Conservation (phyloP, 2,329 filamentous ascomycete species). For the Talaromyces funiculosus region DNA sequence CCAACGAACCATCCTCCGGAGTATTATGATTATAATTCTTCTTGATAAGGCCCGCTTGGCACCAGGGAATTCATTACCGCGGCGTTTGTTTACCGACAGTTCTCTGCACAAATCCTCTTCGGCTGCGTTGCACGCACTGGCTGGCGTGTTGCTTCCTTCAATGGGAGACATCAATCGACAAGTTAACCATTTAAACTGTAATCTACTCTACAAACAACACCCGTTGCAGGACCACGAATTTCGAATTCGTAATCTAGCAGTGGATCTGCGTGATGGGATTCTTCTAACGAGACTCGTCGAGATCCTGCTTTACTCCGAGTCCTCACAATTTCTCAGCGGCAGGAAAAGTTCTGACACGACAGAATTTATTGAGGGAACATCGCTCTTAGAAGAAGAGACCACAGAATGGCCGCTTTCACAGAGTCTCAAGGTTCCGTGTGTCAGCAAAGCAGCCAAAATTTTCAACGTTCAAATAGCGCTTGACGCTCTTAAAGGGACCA, state of each 20-base stretch:
- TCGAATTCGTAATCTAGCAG: slow-evolving; percentile 54
- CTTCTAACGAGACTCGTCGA: slow-evolving; percentile 56
- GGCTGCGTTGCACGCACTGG: slow-evolving; percentile 48
- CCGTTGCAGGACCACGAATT: slow-evolving; percentile 56
- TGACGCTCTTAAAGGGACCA: slow-evolving; percentile 44
- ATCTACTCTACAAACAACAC: slow-evolving; percentile 50
- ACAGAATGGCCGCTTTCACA: slow-evolving; percentile 48
- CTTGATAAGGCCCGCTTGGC: slow-evolving; percentile 51
- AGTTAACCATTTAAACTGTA: slow-evolving; percentile 53
- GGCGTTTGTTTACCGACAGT: slow-evolving; percentile 47
- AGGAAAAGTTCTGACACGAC: slow-evolving; percentile 21
- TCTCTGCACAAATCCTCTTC: slow-evolving; percentile 54
- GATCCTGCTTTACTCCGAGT: slow-evolving; percentile 46
- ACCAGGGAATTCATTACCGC: slow-evolving; percentile 24
- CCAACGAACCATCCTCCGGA: slow-evolving; percentile 52
- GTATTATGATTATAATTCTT: slow-evolving; percentile 55
- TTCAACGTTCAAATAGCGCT: slow-evolving; percentile 57
- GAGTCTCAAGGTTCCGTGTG: slow-evolving; percentile 54
- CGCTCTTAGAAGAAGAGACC: slow-evolving; percentile 40
- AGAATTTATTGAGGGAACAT: slow-evolving; percentile 39
- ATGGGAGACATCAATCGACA: slow-evolving; percentile 53
- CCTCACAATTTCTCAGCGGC: slow-evolving; percentile 21
- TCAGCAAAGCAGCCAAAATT: slow-evolving; percentile 51
- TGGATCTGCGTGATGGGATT: slow-evolving; percentile 58
- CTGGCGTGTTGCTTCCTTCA: slow-evolving; percentile 52